Evolutionary conservation across 495 filamentous ascomycete genomes (phyloP).

Genomic region (Tuber aestivum): DNA sequence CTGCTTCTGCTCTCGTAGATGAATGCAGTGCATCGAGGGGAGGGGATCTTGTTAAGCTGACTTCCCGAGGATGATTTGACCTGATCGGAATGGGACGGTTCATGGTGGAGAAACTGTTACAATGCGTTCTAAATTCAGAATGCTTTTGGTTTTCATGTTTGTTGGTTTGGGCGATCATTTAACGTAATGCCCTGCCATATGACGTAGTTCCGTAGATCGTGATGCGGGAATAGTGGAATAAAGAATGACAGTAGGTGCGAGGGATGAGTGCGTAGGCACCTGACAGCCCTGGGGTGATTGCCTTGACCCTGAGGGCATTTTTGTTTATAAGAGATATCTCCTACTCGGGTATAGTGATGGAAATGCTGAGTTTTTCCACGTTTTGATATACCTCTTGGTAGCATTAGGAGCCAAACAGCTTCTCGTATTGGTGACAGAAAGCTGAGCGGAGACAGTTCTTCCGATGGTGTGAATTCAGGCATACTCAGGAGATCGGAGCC

Average conservation of each 20-base stretch:
- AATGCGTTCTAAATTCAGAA: neutral
- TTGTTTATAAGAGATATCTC: neutral
- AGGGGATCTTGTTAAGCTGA: neutral
- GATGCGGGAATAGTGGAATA: neutral
- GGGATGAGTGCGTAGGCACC: neutral
- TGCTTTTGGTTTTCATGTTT: neutral
- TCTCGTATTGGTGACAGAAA: neutral
- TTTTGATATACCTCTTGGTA: conserved; percentile 13
- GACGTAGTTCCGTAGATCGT: neutral
- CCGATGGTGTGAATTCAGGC: neutral
- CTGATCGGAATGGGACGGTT: neutral
- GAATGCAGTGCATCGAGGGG: neutral
- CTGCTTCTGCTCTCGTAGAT: neutral
- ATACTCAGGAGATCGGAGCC: neutral
- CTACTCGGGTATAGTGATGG: neutral
- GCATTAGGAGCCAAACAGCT: neutral
- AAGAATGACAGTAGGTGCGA: neutral
- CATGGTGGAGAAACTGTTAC: neutral
- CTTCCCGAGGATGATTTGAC: neutral
- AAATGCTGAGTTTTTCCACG: conserved; percentile 11
- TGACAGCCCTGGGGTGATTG: neutral
- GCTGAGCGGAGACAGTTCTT: neutral
- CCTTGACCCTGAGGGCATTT: conserved; percentile 1
- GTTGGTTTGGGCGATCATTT: neutral
- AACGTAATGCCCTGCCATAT: neutral